A percentile compares a stretch with the other conserved stretches of the same genome.
These are phyloP conservation scores for Fusarium chuoi DNA, from an alignment of 2,329 filamentous ascomycete species.

Conservation along the genomic window DNA sequence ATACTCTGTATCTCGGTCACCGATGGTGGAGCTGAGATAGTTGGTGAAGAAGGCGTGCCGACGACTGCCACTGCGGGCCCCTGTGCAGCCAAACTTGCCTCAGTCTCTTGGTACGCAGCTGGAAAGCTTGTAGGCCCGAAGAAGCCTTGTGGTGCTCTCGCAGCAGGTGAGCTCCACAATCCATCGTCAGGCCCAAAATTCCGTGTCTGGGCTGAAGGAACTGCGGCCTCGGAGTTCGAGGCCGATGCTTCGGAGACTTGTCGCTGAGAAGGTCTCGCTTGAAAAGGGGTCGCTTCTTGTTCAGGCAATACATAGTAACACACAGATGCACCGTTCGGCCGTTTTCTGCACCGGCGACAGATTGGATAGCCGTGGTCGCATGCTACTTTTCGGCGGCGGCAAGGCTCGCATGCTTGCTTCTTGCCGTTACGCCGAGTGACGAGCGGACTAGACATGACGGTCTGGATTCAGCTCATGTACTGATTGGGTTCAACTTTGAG, in stretches of 20 bases:
- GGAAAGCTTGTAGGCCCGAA: not conserved
- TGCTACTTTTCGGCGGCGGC: not conserved
- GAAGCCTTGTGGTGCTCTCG: not conserved
- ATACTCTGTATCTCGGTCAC: not conserved
- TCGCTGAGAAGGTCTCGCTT: not conserved
- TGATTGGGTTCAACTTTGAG: not conserved
- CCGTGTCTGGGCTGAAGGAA: fast-evolving
- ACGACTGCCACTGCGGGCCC: fast-evolving
- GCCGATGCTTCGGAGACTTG: not conserved
- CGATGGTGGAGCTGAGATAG: not conserved
- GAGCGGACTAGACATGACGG: not conserved
- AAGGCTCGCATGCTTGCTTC: not conserved
- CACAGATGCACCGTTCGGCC: not conserved
- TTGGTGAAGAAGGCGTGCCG: not conserved
- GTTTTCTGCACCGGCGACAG: not conserved
- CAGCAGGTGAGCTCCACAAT: not conserved
- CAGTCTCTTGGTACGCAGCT: not conserved
- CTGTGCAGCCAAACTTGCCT: not conserved
- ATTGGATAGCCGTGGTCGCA: not conserved
- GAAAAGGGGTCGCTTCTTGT: fast-evolving
- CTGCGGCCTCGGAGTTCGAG: not conserved
- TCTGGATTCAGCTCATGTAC: fast-evolving
- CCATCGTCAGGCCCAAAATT: not conserved
- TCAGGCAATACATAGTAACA: not conserved
- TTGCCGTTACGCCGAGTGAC: not conserved